These are phyloP conservation scores for Fusarium sp. DNA, from an alignment of 2,329 filamentous ascomycete genomes.

Conservation along the genomic window DNA sequence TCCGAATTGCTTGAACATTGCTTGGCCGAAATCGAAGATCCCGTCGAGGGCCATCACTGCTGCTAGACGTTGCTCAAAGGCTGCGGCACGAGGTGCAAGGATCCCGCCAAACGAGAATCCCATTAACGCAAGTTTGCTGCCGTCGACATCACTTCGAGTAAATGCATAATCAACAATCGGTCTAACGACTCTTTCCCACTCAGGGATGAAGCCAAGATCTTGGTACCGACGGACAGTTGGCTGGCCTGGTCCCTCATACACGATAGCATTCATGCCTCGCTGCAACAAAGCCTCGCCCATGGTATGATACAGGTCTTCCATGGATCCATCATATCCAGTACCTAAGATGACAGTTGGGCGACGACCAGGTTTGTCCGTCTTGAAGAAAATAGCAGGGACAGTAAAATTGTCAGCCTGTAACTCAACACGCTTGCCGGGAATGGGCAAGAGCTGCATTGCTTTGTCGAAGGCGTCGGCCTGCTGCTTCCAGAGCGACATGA, in stretches of 20 bases:
- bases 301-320: conserved; percentile 55
- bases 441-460: conserved; percentile 47
- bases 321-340: conserved; percentile 54
- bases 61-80: conserved; percentile 54
- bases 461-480: conserved; percentile 51
- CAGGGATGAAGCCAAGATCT: conserved; percentile 53
- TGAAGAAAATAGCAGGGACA: conserved; percentile 50
- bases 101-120: conserved; percentile 55
- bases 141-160: conserved; percentile 43
- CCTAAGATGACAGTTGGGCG: conserved; percentile 53
- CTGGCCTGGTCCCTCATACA: conserved; percentile 59
- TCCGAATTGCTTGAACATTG: background rate
- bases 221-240: conserved; percentile 52
- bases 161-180: conserved; percentile 53
- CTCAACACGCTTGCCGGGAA: conserved; percentile 49
- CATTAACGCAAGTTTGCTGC: conserved; percentile 47
- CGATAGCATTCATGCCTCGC: conserved; percentile 55
- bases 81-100: conserved; percentile 52
- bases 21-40: conserved; percentile 1
- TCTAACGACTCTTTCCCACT: conserved; percentile 54
- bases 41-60: conserved; percentile 40
- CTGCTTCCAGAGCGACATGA: conserved; percentile 50
- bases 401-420: conserved; percentile 45
- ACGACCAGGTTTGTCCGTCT: conserved; percentile 24
- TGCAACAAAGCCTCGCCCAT: conserved; percentile 48